Conservation (phyloP, 1,139 yeast genomes). For the Williopsis jadinii region DNA sequence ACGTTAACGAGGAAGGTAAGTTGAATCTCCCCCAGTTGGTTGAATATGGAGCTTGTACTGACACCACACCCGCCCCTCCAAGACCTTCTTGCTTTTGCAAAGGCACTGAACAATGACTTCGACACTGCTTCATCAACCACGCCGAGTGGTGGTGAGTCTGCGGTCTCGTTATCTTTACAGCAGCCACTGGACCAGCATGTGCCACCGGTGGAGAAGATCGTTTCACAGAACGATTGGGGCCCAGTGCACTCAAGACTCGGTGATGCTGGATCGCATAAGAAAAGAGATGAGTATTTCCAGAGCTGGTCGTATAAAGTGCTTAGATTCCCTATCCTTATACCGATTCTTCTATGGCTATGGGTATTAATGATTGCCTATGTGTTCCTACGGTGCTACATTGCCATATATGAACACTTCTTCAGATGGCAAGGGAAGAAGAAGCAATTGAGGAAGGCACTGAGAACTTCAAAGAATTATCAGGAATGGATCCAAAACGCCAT, state of each 20-base stretch:
- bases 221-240: slow-evolving; percentile 64
- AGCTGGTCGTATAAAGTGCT: slow-evolving; percentile 43
- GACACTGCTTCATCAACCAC: slow-evolving; percentile 2
- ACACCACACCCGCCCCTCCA: too few species aligned
- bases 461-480: slow-evolving; percentile 41
- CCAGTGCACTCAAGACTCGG: slow-evolving; percentile 36
- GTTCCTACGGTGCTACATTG: slow-evolving; percentile 52
- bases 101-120: slow-evolving; percentile 22
- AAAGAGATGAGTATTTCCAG: slow-evolving; percentile 20
- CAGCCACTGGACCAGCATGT: slow-evolving; percentile 1
- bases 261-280: slow-evolving; percentile 13
- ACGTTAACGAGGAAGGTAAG: slow-evolving; percentile 28
- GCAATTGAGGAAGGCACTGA: slow-evolving; percentile 40
- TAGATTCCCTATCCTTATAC: slow-evolving; percentile 57
- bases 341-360: slow-evolving; percentile 47
- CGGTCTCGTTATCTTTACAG: neutral
- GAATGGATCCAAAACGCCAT: slow-evolving; percentile 62
- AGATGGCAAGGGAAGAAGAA: slow-evolving; percentile 58
- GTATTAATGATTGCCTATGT: slow-evolving; percentile 45
- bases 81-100: slow-evolving; percentile 25
- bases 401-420: slow-evolving; percentile 51
- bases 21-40: neutral
- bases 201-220: slow-evolving; percentile 32
- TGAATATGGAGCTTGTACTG: too few species aligned
- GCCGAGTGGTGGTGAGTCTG: neutral